Evolutionary conservation across 129 eudicot genomes (phyloP).

Genomic region (Deinandra increscens): DNA sequence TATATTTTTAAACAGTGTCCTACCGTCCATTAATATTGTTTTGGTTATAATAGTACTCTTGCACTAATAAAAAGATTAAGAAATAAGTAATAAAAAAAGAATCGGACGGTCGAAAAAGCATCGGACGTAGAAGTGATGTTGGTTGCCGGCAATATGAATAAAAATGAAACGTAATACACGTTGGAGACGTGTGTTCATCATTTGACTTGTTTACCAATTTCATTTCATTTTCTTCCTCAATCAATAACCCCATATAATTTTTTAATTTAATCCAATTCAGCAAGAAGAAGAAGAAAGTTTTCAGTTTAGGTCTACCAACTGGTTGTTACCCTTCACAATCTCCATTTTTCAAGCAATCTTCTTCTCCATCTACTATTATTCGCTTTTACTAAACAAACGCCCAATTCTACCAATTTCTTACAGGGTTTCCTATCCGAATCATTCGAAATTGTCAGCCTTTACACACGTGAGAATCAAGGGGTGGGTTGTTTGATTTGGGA

Average conservation of each 20-base stretch:
- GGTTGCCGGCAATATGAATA: slow-evolving; percentile 42
- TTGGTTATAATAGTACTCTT: too few species aligned
- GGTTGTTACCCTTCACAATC: slow-evolving; percentile 73
- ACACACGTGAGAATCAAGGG: slow-evolving; percentile 51
- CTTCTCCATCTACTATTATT: slow-evolving; percentile 20
- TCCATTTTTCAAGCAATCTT: slow-evolving; percentile 59
- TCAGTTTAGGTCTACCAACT: slow-evolving; percentile 89
- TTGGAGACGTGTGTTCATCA: slow-evolving; percentile 45
- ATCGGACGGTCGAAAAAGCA: slow-evolving; percentile 5
- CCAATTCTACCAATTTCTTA: slow-evolving; percentile 30
- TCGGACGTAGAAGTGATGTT: slow-evolving; percentile 2
- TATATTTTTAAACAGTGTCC: too few species aligned
- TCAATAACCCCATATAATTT: neutral
- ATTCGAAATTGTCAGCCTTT: slow-evolving; percentile 37
- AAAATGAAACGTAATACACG: slow-evolving; percentile 25
- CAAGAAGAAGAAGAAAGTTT: slow-evolving; percentile 7
- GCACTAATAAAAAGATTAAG: too few species aligned
- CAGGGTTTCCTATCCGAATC: slow-evolving; percentile 26
- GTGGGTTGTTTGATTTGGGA: slow-evolving; percentile 22
- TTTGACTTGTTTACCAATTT: slow-evolving; percentile 43
- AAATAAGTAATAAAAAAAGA: neutral
- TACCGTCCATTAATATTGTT: too few species aligned
- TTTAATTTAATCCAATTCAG: neutral
- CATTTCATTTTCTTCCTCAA: slow-evolving; percentile 17
- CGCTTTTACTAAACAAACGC: slow-evolving; percentile 23